Base-by-base conservation (phyloP, 1,284 basidiomycete species). In the Rhodotorula glutinis region DNA sequence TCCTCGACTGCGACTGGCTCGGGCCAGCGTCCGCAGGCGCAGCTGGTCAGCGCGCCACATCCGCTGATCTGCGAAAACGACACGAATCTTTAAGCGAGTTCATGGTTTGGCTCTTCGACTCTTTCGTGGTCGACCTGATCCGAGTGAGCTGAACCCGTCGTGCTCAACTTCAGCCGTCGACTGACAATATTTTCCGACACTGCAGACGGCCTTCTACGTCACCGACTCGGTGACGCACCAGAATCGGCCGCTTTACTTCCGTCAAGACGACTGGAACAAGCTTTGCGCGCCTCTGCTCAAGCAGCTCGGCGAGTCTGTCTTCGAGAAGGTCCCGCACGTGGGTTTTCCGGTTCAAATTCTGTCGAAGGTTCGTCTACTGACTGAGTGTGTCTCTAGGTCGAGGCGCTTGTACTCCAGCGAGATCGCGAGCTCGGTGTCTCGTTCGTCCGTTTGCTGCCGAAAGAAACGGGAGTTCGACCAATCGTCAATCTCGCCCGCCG, bases 51-150 rank as follows among this genome's bases (percentile, higher is more conserved):
- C 57, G 47, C n/a, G 65, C 87, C 0, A 81, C 86, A 4, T 83
- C 85, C 1, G 85, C 85, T 0, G 93, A 96, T 73, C 80, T 85
- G 1, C 73, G 85, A 33, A 92, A 90, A 76, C 84, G 90, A 14
- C 82, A 84, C n/a, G 85, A 90, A 75, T 79, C 98, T 17, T 77
- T 92, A 0, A 85, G 90, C 75, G 91, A 95, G 63, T 90, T 95
- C 74, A 68, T 98, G 11, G 90, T 87, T 77, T 99, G 94, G 94
- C 87, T 94, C 68, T 92, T 97, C 70, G 90, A 94, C 74, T 87
- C 86, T 0, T 90, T 94, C 75, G 76, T 98, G 10, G 80, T 91
- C 4, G 86, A 89, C 0, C 80, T 98, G 5, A 78, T 98, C 19
- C 87, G 86, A 80, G 93, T 91, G 69, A 69, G 81, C 17, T 17